Evolutionary conservation across 306 rosid genomes (phyloP), one percentile per base, ranked within the genome.

Genomic region (Quercus dentata): DNA sequence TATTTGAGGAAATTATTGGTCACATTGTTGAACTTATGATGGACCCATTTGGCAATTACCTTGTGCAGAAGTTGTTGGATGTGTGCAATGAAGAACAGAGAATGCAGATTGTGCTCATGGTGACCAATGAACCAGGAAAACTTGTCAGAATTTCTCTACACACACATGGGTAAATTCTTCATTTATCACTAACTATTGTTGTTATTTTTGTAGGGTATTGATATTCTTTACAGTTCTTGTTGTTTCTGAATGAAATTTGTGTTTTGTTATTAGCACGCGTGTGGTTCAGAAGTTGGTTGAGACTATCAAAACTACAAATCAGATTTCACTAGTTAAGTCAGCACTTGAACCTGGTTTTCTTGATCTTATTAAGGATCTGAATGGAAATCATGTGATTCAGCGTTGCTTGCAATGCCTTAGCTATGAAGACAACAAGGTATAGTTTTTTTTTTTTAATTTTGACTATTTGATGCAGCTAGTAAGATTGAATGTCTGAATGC

Each of bases 271-370:
- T 86, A 91, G 97, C 79, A 87, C 97, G 15, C 89, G 94, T 11
- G 97, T 86, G 78, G 92, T 89, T 27, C 97, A 91, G 88, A 91
- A 91, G 89, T 76, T 91, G 89, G 85, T 91, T n/a, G 97, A 88
- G 87, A 91, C 86, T 20, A 76, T 87, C 56, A 73, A 59, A 20
- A 58, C 74, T 38, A 49, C 68, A 20, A 79, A 59, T 3, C 90
- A 83, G 59, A 59, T 85, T 51, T 82, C 86, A 13, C 49, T 85
- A 46, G 74, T 91, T 71, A 83, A 71, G 73, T 75, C 87, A 33
- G 89, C 94, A 58, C 90, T 89, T 74, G 87, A 82, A 76, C 88
- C 90, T 4, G 86, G 94, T 73, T 88, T 91, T 78, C 89, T 93
- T 79, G 85, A 87, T 69, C 94, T 93, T 21, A 77, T 81, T 31